Base-by-base conservation (phyloP, 306 rosid genomes). In the Dryas drummondii region DNA sequence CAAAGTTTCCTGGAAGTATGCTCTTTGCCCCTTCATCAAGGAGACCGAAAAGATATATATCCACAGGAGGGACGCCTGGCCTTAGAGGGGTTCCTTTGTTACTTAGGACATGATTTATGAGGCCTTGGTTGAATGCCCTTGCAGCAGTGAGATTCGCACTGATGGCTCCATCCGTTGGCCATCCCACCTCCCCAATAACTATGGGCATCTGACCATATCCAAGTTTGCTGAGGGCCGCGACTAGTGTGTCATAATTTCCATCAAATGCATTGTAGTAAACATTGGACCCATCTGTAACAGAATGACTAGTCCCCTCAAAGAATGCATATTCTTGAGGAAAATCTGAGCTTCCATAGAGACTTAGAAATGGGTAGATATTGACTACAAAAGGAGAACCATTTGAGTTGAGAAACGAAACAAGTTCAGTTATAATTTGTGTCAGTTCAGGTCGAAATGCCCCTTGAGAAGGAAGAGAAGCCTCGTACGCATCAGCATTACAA, bases 261-360 rank as follows among this genome's bases (percentile, higher is more conserved):
- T 94, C 98, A 66, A 94, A 94, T 11, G 98, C 98, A 66, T 94
- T 94, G 62, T 88, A 77, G 89, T 94, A 94, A 58, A 94, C 88
- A 81, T 86, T 87, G 58, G 88, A 54, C 59, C 97, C 97, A 76
- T 94, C 98, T 37, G 91, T 85, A 50, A 94, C 91, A 53, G 97
- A 78, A 79, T 94, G 96, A 66, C 88, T 85, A 22, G 97, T 94
- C 69, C 98, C 98, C 78, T 85, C 96, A 10, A 94, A 94, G 84
- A 94, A 94, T 12, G 98, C 98, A 7, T 91, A 90, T 42, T 94
- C 97, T 89, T 92, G 96, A 17, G 98, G 98, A 69, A 94, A 94
- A 82, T 94, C 96, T 1, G 70, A 62, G 70, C 86, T 90, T 58
- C 78, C 91, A n/a, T 91, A 94, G 42, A 94, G 97, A 79, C 97